phyloP scores from a whole-genome alignment of 2,329 filamentous ascomycete genomes.

The Helotiales sp. region DNA sequence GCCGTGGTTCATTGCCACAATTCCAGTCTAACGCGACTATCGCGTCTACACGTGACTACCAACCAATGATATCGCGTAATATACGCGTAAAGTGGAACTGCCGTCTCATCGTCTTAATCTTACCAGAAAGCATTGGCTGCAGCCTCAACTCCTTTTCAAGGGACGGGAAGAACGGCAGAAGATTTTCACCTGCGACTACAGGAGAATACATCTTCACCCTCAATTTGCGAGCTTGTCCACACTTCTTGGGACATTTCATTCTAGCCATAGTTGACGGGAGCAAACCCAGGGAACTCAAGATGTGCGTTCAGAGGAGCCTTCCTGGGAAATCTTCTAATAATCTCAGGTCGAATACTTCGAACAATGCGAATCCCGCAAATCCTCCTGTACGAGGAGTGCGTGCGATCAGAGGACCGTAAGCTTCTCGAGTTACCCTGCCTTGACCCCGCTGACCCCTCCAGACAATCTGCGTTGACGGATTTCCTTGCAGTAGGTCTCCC shows the following conservation, averaged over 20 bases:
- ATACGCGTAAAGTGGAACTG: neutral
- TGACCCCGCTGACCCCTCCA: conserved; percentile 25
- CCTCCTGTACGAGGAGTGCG: conserved; percentile 17
- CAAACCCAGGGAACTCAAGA: neutral
- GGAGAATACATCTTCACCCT: too few relatives aligned
- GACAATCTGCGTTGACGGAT: conserved; percentile 66
- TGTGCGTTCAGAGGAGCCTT: neutral
- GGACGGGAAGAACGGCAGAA: too few relatives aligned
- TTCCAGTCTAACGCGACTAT: neutral
- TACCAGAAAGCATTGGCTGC: too few relatives aligned
- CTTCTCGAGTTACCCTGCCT: neutral
- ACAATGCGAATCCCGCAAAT: conserved; percentile 5
- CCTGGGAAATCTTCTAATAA: neutral
- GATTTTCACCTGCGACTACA: too few relatives aligned
- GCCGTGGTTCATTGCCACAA: neutral
- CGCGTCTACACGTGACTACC: neutral
- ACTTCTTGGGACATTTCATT: neutral
- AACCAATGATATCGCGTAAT: neutral
- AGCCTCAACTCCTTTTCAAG: too few relatives aligned
- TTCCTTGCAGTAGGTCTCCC: conserved; percentile 57
- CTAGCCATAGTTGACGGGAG: neutral
- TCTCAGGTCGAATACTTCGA: conserved; percentile 5
- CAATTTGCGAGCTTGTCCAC: neutral
- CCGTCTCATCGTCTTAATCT: neutral
- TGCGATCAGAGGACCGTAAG: conserved; percentile 35